Evolutionary conservation across 257 asterid genomes (phyloP).

Genomic region (Ilex aquifolium): DNA sequence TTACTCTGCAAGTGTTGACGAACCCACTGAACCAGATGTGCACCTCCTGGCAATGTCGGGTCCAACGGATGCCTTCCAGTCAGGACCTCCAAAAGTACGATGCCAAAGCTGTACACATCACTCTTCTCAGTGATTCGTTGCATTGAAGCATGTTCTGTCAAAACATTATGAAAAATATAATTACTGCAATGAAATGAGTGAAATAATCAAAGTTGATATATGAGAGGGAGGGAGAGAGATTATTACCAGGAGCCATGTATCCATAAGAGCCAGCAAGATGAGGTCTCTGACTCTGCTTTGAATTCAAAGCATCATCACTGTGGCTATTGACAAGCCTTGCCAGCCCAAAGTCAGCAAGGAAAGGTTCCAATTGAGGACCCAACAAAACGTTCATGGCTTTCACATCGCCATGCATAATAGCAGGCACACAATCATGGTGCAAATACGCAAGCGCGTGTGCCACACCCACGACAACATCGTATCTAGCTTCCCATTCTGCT

Average conservation of each 20-base stretch:
- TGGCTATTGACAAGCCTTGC: slow-evolving; percentile 54
- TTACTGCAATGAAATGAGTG: neutral
- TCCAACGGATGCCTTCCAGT: slow-evolving; percentile 96
- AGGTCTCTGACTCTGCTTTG: slow-evolving; percentile 62
- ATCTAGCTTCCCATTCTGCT: slow-evolving; percentile 84
- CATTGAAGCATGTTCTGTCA: slow-evolving; percentile 78
- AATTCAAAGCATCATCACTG: slow-evolving; percentile 17
- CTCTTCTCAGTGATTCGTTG: slow-evolving; percentile 76
- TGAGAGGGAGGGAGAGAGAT: neutral
- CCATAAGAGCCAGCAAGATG: slow-evolving; percentile 94
- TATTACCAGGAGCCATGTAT: slow-evolving; percentile 94
- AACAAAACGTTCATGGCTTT: slow-evolving; percentile 91
- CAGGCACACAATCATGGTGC: slow-evolving; percentile 92
- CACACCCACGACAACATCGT: slow-evolving; percentile 63
- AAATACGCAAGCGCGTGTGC: slow-evolving; percentile 86
- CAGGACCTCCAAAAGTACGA: slow-evolving; percentile 75
- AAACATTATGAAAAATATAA: slow-evolving; percentile 2
- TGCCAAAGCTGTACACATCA: slow-evolving; percentile 87
- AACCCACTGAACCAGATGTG: slow-evolving; percentile 86
- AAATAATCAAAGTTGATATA: neutral
- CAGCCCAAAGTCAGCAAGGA: slow-evolving; percentile 87
- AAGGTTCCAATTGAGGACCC: slow-evolving; percentile 77
- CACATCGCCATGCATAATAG: slow-evolving; percentile 94
- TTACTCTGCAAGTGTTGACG: slow-evolving; percentile 60
- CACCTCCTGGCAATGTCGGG: slow-evolving; percentile 80